Evolutionary conservation across 169 alveolate genomes (phyloP).

Genomic region (Ichthyophthirius multifiliis): DNA sequence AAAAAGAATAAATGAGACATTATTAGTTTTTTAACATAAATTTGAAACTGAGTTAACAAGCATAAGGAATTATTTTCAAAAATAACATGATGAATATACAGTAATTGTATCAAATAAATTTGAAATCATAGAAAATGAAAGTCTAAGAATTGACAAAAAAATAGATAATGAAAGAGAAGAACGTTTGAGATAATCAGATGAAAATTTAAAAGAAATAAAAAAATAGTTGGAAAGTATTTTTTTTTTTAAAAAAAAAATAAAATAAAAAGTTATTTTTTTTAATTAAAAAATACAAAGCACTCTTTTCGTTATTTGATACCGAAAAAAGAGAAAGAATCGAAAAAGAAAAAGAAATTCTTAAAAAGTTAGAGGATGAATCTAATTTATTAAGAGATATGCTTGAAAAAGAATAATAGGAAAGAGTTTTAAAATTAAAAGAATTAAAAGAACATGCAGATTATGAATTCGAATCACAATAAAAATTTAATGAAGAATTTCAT

Average conservation of each 20-base stretch:
- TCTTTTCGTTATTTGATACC: conserved; percentile 44
- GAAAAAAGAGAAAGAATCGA: conserved; percentile 72
- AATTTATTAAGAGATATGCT: conserved; percentile 63
- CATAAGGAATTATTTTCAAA: conserved; percentile 50
- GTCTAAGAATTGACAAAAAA: conserved; percentile 50
- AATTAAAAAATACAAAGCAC: neutral
- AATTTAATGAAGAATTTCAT: conserved; percentile 67
- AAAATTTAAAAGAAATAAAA: conserved; percentile 64
- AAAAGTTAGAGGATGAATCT: conserved; percentile 78
- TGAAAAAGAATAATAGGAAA: conserved; percentile 73
- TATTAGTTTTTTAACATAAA: conserved; percentile 79
- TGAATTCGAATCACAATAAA: conserved; percentile 59
- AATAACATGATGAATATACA: conserved; percentile 54
- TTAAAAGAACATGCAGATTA: conserved; percentile 67
- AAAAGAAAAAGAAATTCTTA: conserved; percentile 76
- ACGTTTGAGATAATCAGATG: conserved; percentile 70
- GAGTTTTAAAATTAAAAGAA: conserved; percentile 63
- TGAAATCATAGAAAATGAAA: conserved; percentile 42
- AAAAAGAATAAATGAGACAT: conserved; percentile 75
- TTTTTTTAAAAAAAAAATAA: neutral
- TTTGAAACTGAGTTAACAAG: conserved; percentile 60
- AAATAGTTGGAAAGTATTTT: conserved; percentile 47
- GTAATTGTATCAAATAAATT: conserved; percentile 45
- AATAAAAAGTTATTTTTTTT: neutral
- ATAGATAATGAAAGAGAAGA: conserved; percentile 71